Conservation (phyloP, 805 yeast genomes). For the Kodamaea lidongshanica region DNA sequence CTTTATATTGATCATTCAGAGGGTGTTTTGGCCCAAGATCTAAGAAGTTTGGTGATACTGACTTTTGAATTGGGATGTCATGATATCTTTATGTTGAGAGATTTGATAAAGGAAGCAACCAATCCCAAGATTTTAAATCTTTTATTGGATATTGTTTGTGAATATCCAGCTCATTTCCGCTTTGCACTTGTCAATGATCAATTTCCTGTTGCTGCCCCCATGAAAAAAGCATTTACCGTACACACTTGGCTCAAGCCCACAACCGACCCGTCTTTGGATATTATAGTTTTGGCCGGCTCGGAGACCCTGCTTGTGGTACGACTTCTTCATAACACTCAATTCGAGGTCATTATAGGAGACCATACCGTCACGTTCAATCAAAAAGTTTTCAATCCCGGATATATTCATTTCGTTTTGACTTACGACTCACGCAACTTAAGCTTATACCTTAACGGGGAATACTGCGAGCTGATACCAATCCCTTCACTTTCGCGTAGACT, state of each 20-base stretch:
- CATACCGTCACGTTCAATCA: constrained; percentile 28
- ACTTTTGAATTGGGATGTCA: constrained; percentile 34
- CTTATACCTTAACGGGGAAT: constrained; percentile 46
- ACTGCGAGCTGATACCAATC: constrained; percentile 38
- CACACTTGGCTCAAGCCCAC: constrained; percentile 35
- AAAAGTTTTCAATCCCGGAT: constrained; percentile 14
- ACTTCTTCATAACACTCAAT: constrained; percentile 24
- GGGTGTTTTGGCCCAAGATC: neutral
- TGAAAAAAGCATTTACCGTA: constrained; percentile 25
- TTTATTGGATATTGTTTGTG: no score
- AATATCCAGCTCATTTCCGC: constrained; percentile 25
- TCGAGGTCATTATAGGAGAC: constrained; percentile 25
- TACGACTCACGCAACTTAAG: constrained; percentile 37
- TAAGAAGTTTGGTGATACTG: constrained; percentile 11
- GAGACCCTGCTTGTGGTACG: constrained; percentile 22
- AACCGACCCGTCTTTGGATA: constrained; percentile 19
- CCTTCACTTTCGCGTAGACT: constrained; percentile 24
- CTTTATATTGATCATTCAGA: no score
- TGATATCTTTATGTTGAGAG: no score
- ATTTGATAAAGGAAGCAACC: no score
- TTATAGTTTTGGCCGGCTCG: constrained; percentile 29
- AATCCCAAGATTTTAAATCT: no score
- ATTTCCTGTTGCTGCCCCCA: constrained; percentile 17
- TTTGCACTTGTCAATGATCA: constrained; percentile 21
- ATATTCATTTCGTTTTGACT: constrained; percentile 30